A percentile compares a stretch with the other conserved stretches of the same genome.
Conservation (phyloP, 805 yeast genomes). For the Spathaspora passalidarum region DNA sequence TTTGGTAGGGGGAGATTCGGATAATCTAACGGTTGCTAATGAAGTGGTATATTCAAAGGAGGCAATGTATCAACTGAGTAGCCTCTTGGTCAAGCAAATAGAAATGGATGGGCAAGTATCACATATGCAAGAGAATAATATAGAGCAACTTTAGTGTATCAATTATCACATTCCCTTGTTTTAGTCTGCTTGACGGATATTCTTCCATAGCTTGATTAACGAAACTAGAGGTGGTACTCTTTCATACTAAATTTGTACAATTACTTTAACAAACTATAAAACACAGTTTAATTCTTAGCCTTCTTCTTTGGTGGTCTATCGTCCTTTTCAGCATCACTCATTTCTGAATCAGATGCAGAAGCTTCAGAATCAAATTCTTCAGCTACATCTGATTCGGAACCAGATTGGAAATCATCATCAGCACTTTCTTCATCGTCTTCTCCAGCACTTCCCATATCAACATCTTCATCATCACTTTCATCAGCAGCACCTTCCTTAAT, state of each 20-base stretch:
- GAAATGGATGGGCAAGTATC: too few relatives aligned
- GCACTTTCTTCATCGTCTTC: constrained; percentile 67
- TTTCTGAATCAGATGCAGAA: constrained; percentile 24
- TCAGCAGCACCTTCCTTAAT: constrained; percentile 58
- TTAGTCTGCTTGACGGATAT: too few relatives aligned
- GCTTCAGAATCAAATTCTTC: constrained; percentile 79
- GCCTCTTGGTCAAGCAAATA: too few relatives aligned
- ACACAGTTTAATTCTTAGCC: constrained; percentile 14
- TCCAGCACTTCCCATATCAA: constrained; percentile 65
- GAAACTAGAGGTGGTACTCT: too few relatives aligned
- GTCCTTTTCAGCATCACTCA: constrained; percentile 12
- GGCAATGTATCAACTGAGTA: too few relatives aligned
- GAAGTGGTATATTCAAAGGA: too few relatives aligned
- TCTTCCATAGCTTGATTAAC: too few relatives aligned
- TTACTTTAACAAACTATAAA: not conserved
- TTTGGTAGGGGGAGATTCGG: not conserved
- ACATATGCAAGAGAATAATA: too few relatives aligned
- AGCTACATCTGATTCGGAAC: constrained; percentile 67
- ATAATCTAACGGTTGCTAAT: too few relatives aligned
- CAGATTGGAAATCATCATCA: constrained; percentile 81
- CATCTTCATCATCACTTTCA: constrained; percentile 39
- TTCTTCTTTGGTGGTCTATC: constrained; percentile 34
- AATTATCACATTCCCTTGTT: too few relatives aligned
- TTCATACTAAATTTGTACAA: not conserved
- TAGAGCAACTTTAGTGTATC: too few relatives aligned